Evolutionary conservation across 495 filamentous ascomycete species (phyloP).

Genomic region (Diplogelasinospora grovesii): DNA sequence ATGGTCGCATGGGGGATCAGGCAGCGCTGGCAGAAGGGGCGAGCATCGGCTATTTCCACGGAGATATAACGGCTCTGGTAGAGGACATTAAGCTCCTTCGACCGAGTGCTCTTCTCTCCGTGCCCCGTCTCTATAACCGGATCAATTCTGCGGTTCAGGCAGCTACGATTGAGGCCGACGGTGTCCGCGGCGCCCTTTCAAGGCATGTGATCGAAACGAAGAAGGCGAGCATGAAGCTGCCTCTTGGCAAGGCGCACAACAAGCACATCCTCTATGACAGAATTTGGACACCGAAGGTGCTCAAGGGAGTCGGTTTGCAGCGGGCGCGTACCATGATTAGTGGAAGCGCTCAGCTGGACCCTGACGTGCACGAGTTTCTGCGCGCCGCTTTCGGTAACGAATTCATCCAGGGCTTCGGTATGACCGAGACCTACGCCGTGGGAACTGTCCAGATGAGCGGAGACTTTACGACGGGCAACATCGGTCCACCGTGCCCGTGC

Average conservation of each 20-base stretch:
- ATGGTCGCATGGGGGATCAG: conserved; percentile 78
- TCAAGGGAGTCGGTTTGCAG: conserved; percentile 73
- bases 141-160: conserved; percentile 76
- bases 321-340: conserved; percentile 67
- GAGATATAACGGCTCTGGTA: conserved; percentile 76
- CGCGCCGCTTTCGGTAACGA: conserved; percentile 73
- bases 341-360: conserved; percentile 87
- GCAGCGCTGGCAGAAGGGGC: conserved; percentile 62
- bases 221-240: conserved; percentile 66
- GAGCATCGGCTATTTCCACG: conserved; percentile 90
- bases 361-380: conserved; percentile 79
- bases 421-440: conserved; percentile 92
- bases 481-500: conserved; percentile 60
- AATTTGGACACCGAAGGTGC: conserved; percentile 87
- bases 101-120: conserved; percentile 79
- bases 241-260: conserved; percentile 64
- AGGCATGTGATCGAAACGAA: conserved; percentile 74
- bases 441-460: conserved; percentile 57
- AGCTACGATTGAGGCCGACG: conserved; percentile 68
- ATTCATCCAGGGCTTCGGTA: conserved; percentile 84
- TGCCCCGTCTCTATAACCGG: conserved; percentile 89
- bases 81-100: conserved; percentile 86
- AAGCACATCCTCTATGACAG: conserved; percentile 84
- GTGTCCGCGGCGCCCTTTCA: conserved; percentile 76
- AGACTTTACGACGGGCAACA: conserved; percentile 75